phyloP scores from a whole-genome alignment of 768 basidiomycete genomes.

The Collybiopsis confluens region DNA sequence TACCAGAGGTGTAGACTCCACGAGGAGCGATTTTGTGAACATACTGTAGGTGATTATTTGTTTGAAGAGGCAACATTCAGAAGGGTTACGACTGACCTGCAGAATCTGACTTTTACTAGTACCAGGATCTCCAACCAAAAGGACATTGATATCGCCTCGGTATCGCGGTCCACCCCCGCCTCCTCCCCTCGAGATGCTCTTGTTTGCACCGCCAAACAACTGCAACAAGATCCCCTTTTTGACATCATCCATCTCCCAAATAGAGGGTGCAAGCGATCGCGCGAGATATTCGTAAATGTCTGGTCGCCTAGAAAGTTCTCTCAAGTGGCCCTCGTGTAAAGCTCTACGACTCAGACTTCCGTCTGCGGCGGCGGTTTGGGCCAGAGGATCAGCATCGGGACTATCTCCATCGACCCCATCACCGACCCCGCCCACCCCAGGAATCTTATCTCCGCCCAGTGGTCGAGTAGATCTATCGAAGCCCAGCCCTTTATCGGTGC shows the following conservation, averaged over 20 bases:
- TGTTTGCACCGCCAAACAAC: constrained; percentile 97
- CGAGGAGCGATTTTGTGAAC: constrained; percentile 98
- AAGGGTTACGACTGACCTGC: constrained; percentile 48
- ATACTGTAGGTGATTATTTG: constrained; percentile 51
- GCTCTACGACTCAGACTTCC: constrained; percentile 47
- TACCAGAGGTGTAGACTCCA: constrained; percentile 96
- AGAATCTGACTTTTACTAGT: constrained; percentile 95
- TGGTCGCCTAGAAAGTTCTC: constrained; percentile 63
- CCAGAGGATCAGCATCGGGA: constrained; percentile 17
- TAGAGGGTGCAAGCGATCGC: constrained; percentile 85
- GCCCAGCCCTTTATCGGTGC: constrained; percentile 58
- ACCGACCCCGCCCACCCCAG: constrained; percentile 66
- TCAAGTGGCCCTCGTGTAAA: constrained; percentile 76
- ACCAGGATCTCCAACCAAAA: constrained; percentile 97
- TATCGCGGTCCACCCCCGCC: constrained; percentile 96
- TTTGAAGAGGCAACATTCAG: neutral
- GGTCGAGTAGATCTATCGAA: constrained; percentile 78
- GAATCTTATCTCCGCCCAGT: constrained; percentile 61
- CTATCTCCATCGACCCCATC: constrained; percentile 41
- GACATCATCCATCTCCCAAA: constrained; percentile 98
- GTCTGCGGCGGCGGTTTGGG: constrained; percentile 55
- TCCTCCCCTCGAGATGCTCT: constrained; percentile 87
- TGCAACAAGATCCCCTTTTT: constrained; percentile 98
- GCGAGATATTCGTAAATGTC: constrained; percentile 88
- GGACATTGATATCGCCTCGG: constrained; percentile 95